A percentile compares a stretch with the other conserved stretches of the same genome.
Conservation (phyloP, 306 rosid species). For the Astragalus membranaceus region DNA sequence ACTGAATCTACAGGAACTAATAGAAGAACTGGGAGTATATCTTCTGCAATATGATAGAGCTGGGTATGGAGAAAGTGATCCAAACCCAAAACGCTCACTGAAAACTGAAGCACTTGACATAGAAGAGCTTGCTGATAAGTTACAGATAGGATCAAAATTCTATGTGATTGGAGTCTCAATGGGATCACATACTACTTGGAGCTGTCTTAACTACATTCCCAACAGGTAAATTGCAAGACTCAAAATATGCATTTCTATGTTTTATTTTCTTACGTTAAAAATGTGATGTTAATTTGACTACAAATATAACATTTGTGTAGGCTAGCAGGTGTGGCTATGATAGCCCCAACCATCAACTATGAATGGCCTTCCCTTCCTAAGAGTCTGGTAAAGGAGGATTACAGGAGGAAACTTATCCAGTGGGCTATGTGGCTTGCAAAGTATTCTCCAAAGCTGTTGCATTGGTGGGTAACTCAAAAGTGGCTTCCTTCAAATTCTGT, state of each 20-base stretch:
- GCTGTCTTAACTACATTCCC: slow-evolving; percentile 83
- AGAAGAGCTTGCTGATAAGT: slow-evolving; percentile 77
- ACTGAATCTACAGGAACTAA: slow-evolving; percentile 61
- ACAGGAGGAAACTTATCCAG: slow-evolving; percentile 46
- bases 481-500: slow-evolving; percentile 95
- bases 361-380: slow-evolving; percentile 81
- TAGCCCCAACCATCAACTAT: slow-evolving; percentile 80
- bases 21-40: slow-evolving; percentile 68
- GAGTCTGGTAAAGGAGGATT: slow-evolving; percentile 58
- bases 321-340: slow-evolving; percentile 73
- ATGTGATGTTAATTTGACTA: not conserved
- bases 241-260: not conserved
- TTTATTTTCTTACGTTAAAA: not conserved
- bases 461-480: slow-evolving; percentile 83
- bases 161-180: slow-evolving; percentile 83
- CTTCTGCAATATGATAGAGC: slow-evolving; percentile 77
- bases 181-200: slow-evolving; percentile 88
- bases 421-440: slow-evolving; percentile 56
- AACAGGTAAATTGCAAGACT: slow-evolving; percentile 49
- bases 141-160: slow-evolving; percentile 64
- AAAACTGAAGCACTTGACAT: slow-evolving; percentile 81
- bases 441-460: slow-evolving; percentile 50
- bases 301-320: slow-evolving; percentile 41
- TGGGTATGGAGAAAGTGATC: slow-evolving; percentile 95
- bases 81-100: slow-evolving; percentile 62